Conservation (phyloP, 2,329 filamentous ascomycete species). For the Drechslera avenae region DNA sequence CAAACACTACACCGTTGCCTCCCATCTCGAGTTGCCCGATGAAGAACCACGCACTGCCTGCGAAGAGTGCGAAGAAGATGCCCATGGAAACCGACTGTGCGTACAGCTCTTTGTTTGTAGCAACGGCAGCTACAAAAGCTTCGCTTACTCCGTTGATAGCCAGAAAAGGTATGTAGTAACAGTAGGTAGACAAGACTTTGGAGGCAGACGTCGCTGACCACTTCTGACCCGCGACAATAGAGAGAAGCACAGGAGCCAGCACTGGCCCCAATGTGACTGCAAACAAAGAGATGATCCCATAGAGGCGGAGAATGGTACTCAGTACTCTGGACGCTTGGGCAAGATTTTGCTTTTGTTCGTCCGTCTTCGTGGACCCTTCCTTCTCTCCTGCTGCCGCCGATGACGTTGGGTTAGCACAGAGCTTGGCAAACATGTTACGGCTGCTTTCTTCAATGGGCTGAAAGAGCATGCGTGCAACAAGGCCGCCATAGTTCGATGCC, state of each 20-base stretch:
- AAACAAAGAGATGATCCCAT: conserved; percentile 73
- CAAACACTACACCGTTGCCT: conserved; percentile 79
- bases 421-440: conserved; percentile 83
- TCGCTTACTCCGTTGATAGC: conserved; percentile 91
- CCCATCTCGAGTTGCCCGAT: conserved; percentile 72
- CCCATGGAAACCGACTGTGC: conserved; percentile 84
- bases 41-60: conserved; percentile 73
- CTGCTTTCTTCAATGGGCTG: conserved; percentile 95
- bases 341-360: conserved; percentile 32
- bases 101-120: conserved; percentile 74
- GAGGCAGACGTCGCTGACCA: conserved; percentile 79
- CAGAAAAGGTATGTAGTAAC: conserved; percentile 90
- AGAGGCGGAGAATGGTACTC: conserved; percentile 69
- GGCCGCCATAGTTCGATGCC: conserved; percentile 88
- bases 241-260: conserved; percentile 73
- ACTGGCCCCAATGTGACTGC: conserved; percentile 74
- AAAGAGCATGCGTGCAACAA: conserved; percentile 86
- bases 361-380: conserved; percentile 5
- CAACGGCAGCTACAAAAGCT: conserved; percentile 89
- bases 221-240: conserved; percentile 73
- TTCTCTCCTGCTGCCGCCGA: conserved; percentile 15
- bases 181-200: conserved; percentile 76
- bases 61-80: conserved; percentile 78
- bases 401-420: conserved; percentile 60
- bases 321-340: conserved; percentile 59